Evolutionary conservation across 1,284 basidiomycete genomes (phyloP), one percentile per base, ranked within the genome.

Genomic region (Boletus sp.): DNA sequence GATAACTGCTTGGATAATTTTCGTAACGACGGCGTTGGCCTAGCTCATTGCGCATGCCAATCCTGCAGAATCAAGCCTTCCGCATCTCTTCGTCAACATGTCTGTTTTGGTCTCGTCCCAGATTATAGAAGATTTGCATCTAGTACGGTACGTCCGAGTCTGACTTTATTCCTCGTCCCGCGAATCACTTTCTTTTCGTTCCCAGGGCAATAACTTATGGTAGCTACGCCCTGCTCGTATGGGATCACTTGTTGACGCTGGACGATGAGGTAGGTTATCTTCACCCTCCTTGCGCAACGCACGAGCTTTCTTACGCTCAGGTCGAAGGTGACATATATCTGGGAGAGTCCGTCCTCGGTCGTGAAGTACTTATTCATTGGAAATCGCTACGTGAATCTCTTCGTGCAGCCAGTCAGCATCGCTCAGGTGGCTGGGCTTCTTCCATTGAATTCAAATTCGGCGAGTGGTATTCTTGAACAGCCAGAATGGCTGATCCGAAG

Each of bases 231-330:
- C 30, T 39, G 17, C 48, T 49, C 20, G 13, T 40, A 3, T 49
- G 48, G 46, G 48, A 49, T 30, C 36, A 49, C 37, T 29, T 49
- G 16, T 36, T 48, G 48, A 49, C 46, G 16, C n/a, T 49, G 37
- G 48, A 49, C 26, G 48, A 49, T 20, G 48, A 49, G 8, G 48
- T 35, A 16, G 25, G 19, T 9, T 16, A 17, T 26, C 29, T 38
- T 22, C 22, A 30, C 19, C 20, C n/a, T 35, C 9, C 14, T 2
- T 10, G n/a, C 29, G 12, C 10, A 14, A 5, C 3, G 8, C 29
- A 9, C 20, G 13, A 26, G 4, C 30, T 20, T 22, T 38, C 44
- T 48, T 40, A 49, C 45, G 32, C 16, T 29, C 10, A 10, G 8
- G 17, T 20, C 14, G 1, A 9, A 49, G 48, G 8, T 48, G 5